These are phyloP conservation scores for Wolfiporia cocos DNA, from an alignment of 1,284 basidiomycete genomes.

Conservation along the genomic window DNA sequence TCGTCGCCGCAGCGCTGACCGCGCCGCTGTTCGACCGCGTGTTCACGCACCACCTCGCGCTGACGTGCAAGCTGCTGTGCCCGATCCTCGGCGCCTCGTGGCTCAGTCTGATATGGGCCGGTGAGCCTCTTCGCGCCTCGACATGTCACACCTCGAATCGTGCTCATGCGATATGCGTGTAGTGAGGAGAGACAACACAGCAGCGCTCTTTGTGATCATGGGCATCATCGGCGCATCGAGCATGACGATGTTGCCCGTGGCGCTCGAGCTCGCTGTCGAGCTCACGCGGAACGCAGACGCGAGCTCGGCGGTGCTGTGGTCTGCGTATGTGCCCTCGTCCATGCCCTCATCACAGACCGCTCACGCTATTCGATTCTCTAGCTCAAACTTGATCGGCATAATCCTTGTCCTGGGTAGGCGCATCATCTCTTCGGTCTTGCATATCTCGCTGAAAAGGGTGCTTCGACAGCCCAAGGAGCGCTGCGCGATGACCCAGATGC, in stretches of 20 bases:
- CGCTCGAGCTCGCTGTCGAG: constrained; percentile 70
- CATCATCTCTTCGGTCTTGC: not conserved
- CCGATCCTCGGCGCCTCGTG: constrained; percentile 57
- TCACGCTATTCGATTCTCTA: too few relatives aligned
- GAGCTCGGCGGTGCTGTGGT: constrained; percentile 71
- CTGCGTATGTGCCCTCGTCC: constrained; percentile 48
- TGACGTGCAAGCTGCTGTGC: constrained; percentile 51
- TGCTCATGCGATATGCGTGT: not conserved
- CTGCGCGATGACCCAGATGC: constrained; percentile 54
- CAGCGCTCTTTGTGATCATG: constrained; percentile 58
- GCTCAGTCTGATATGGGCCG: constrained; percentile 73
- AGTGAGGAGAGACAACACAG: constrained; percentile 40
- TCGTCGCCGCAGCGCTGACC: constrained; percentile 56
- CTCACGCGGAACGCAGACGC: constrained; percentile 72
- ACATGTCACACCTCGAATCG: not conserved
- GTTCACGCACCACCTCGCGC: constrained; percentile 61
- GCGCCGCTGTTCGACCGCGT: constrained; percentile 75
- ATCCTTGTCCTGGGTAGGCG: constrained; percentile 61
- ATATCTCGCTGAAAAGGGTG: not conserved
- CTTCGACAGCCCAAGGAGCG: constrained; percentile 48
- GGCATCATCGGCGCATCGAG: constrained; percentile 59
- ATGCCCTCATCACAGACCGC: too few relatives aligned
- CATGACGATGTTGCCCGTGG: constrained; percentile 66
- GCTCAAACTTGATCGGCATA: constrained; percentile 58
- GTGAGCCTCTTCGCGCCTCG: constrained; percentile 32